These are phyloP conservation scores for Aquilaria sinensis DNA, from an alignment of 345 rosid species.

Conservation along the genomic window DNA sequence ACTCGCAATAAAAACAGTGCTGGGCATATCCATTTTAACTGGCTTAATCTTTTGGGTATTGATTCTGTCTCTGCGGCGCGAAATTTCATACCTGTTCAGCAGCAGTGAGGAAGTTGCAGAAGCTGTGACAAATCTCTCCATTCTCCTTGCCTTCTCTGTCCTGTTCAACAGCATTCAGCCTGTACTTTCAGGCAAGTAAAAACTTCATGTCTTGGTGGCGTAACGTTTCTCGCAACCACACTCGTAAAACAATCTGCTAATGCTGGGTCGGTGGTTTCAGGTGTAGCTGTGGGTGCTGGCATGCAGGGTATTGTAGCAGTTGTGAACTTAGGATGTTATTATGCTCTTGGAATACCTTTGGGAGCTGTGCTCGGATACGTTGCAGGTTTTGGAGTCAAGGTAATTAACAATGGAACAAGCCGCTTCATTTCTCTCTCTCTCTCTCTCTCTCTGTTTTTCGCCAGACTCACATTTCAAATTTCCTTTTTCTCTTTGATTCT, in stretches of 20 bases:
- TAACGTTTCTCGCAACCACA: no score
- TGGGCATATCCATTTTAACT: slow-evolving; percentile 22
- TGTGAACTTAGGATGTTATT: slow-evolving; percentile 41
- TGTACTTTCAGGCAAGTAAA: slow-evolving; percentile 38
- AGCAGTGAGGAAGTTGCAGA: slow-evolving; percentile 31
- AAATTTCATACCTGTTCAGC: slow-evolving; percentile 39
- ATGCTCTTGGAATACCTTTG: slow-evolving; percentile 35
- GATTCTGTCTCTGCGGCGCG: slow-evolving; percentile 33
- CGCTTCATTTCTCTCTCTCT: no score
- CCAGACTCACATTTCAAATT: no score
- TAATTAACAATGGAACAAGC: neutral
- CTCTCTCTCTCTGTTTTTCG: no score
- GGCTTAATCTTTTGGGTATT: slow-evolving; percentile 35
- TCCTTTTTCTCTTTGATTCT: no score
- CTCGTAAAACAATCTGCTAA: no score
- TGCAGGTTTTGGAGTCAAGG: slow-evolving; percentile 20
- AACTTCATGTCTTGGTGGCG: no score
- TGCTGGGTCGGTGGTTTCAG: slow-evolving; percentile 16
- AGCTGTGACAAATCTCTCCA: slow-evolving; percentile 39
- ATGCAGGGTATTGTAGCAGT: slow-evolving; percentile 31
- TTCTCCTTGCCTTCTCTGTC: slow-evolving; percentile 52
- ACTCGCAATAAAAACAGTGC: slow-evolving; percentile 43
- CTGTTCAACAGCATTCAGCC: slow-evolving; percentile 61
- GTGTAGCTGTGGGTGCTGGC: slow-evolving; percentile 46
- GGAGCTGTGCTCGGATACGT: slow-evolving; percentile 26